These are phyloP conservation scores for Tolypocladium cylindrosporum DNA, from an alignment of 2,329 filamentous ascomycete species.

Conservation along the genomic window DNA sequence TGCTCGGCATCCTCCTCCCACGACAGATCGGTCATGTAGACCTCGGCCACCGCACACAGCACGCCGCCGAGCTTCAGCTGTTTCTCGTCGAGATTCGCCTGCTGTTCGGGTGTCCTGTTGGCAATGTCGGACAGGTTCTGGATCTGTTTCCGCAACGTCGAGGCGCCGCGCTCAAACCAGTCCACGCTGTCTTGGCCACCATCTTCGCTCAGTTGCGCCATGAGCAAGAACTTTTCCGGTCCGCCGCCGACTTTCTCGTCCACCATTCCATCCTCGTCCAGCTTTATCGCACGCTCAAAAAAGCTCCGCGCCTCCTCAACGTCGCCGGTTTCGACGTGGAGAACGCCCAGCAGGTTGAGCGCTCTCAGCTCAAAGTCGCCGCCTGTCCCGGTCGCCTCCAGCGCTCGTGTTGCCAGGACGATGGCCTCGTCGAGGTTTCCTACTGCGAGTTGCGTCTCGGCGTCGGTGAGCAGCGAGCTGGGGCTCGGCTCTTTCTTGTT, in stretches of 20 bases:
- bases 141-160: slow-evolving; percentile 63
- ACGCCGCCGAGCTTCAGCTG: slow-evolving; percentile 76
- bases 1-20: slow-evolving; percentile 87
- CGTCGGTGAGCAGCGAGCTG: slow-evolving; percentile 24
- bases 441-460: slow-evolving; percentile 30
- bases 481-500: slow-evolving; percentile 21
- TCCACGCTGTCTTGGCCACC: slow-evolving; percentile 54
- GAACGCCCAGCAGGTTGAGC: slow-evolving; percentile 69
- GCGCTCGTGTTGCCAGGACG: slow-evolving; percentile 29
- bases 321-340: slow-evolving; percentile 74
- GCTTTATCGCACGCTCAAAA: slow-evolving; percentile 62
- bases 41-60: slow-evolving; percentile 88
- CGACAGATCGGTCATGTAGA: slow-evolving; percentile 97
- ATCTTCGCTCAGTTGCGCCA: slow-evolving; percentile 77
- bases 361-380: slow-evolving; percentile 51
- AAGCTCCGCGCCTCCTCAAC: slow-evolving; percentile 61
- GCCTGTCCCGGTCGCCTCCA: slow-evolving; percentile 30
- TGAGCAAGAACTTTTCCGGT: slow-evolving; percentile 87
- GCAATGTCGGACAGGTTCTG: slow-evolving; percentile 44
- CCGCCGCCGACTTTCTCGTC: slow-evolving; percentile 69
- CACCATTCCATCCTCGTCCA: slow-evolving; percentile 66
- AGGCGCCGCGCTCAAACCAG: slow-evolving; percentile 63
- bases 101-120: slow-evolving; percentile 27
- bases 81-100: slow-evolving; percentile 50
- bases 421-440: slow-evolving; percentile 31